phyloP scores from a whole-genome alignment of 2,329 filamentous ascomycete genomes.

The Zymoseptoria brevis region DNA sequence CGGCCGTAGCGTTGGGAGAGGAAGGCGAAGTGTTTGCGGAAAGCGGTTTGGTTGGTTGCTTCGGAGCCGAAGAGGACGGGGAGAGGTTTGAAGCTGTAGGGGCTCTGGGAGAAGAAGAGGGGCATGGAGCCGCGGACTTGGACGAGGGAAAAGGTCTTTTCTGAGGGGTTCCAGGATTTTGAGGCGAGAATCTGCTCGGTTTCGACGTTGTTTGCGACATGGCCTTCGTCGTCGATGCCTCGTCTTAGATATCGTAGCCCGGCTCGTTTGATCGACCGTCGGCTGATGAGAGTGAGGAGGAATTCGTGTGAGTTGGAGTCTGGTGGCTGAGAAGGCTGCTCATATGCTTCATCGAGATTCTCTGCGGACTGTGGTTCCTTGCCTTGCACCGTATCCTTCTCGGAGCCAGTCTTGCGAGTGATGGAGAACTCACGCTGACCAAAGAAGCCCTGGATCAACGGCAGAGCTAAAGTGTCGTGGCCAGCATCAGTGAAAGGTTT shows the following conservation, averaged over 20 bases:
- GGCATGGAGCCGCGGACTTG: conserved; percentile 89
- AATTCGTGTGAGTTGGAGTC: conserved; percentile 41
- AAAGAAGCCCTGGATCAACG: conserved; percentile 88
- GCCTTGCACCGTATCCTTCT: conserved; percentile 23
- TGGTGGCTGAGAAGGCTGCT: conserved; percentile 4
- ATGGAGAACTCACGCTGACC: conserved; percentile 71
- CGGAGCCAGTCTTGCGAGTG: conserved; percentile 16
- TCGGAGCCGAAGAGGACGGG: conserved; percentile 74
- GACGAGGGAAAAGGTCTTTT: conserved; percentile 70
- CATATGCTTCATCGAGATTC: conserved; percentile 8
- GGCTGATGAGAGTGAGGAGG: conserved; percentile 83
- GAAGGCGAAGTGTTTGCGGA: conserved; percentile 68
- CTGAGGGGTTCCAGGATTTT: conserved; percentile 53
- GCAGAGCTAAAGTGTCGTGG: conserved; percentile 63
- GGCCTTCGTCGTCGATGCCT: conserved; percentile 82
- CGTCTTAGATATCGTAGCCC: conserved; percentile 84
- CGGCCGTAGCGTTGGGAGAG: conserved; percentile 63
- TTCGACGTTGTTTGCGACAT: conserved; percentile 84
- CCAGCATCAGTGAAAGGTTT: conserved; percentile 66
- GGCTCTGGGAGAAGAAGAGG: conserved; percentile 88
- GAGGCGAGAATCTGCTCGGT: conserved; percentile 87
- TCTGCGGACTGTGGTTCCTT: conserved; percentile 13
- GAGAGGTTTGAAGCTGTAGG: conserved; percentile 84
- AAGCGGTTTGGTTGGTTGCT: conserved; percentile 69
- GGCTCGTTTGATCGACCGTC: conserved; percentile 75